Conservation (phyloP, 768 basidiomycete species). For the Pleurotus giganteus region DNA sequence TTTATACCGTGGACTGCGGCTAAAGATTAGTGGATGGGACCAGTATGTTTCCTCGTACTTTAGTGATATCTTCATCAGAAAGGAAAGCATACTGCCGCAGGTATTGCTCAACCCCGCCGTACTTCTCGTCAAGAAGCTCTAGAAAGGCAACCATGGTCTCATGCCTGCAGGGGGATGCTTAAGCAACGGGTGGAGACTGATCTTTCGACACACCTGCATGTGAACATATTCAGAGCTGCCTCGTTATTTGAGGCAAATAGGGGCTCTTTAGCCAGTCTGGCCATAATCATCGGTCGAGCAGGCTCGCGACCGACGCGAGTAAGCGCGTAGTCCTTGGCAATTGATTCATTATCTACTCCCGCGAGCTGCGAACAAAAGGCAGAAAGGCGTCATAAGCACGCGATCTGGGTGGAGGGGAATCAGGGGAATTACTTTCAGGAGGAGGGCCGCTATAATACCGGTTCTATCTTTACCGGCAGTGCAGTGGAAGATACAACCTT, state of each 20-base stretch:
- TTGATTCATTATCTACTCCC: slow-evolving; percentile 61
- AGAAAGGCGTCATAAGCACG: neutral
- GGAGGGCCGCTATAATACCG: slow-evolving; percentile 69
- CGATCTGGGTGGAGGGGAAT: neutral
- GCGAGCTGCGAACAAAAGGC: slow-evolving; percentile 50
- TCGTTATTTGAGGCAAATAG: slow-evolving; percentile 71
- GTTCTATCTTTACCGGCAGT: slow-evolving; percentile 88
- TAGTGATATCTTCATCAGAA: slow-evolving; percentile 58
- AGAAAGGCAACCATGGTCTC: slow-evolving; percentile 80
- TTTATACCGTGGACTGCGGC: slow-evolving; percentile 9
- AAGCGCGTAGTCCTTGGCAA: slow-evolving; percentile 74
- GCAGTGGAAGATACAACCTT: slow-evolving; percentile 73
- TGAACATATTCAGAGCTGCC: slow-evolving; percentile 81
- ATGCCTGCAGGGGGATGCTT: slow-evolving; percentile 36
- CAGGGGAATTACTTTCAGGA: slow-evolving; percentile 55
- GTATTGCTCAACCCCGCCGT: slow-evolving; percentile 69
- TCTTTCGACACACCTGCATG: slow-evolving; percentile 55
- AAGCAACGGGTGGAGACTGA: neutral
- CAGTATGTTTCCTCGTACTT: slow-evolving; percentile 58
- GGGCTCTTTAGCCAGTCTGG: slow-evolving; percentile 66
- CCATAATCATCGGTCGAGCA: slow-evolving; percentile 66
- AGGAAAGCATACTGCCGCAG: slow-evolving; percentile 53
- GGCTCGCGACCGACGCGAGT: slow-evolving; percentile 82
- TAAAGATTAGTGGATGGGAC: slow-evolving; percentile 23
- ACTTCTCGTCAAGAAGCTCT: slow-evolving; percentile 55